Conservation (phyloP, 2,329 filamentous ascomycete species). For the Tolypocladium guangdongense region DNA sequence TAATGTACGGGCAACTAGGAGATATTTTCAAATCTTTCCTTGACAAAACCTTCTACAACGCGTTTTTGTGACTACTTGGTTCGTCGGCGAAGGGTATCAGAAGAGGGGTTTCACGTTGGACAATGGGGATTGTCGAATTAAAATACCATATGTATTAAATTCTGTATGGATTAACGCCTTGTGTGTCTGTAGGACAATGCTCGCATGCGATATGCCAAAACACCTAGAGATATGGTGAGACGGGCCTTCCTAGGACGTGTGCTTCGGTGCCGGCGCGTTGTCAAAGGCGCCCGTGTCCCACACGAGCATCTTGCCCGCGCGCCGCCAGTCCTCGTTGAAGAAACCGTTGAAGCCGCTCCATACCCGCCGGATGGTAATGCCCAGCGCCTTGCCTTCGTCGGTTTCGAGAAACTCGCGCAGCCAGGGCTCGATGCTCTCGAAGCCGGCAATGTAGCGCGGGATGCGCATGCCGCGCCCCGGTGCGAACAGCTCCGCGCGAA, state of each 20-base stretch:
- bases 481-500: constrained; percentile 40
- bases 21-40: not conserved
- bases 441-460: constrained; percentile 50
- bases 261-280: not conserved
- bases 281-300: constrained; percentile 40
- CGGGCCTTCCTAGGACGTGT: not conserved
- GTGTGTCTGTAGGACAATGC: not conserved
- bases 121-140: too few species aligned
- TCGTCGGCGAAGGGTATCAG: not conserved
- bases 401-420: constrained; percentile 34
- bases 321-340: constrained; percentile 51
- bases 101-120: not conserved
- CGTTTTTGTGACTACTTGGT: not conserved
- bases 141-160: not conserved
- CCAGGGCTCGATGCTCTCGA: constrained; percentile 43
- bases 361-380: constrained; percentile 31
- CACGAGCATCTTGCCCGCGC: constrained; percentile 45
- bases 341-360: constrained; percentile 51
- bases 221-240: not conserved
- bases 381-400: constrained; percentile 26
- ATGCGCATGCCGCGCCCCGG: constrained; percentile 13
- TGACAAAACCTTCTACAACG: not conserved
- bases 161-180: not conserved
- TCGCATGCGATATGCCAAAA: not conserved
- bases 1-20: not conserved